These are phyloP conservation scores for Suhomyces bolitotheri DNA, from an alignment of 1,139 yeast genomes.

Conservation along the genomic window DNA sequence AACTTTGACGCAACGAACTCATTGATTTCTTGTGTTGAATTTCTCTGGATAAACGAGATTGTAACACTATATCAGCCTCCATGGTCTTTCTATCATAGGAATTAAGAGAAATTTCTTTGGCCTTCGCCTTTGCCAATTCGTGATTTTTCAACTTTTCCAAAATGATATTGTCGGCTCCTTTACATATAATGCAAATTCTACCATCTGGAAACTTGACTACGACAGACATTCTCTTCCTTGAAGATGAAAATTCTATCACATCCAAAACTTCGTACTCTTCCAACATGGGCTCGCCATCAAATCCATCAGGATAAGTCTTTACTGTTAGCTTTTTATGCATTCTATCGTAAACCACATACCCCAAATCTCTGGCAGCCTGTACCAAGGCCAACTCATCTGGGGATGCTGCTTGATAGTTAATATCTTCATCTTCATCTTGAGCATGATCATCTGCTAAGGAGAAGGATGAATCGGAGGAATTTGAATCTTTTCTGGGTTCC, in stretches of 20 bases:
- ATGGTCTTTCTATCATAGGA: conserved; percentile 66
- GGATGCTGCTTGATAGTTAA: conserved; percentile 87
- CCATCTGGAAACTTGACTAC: conserved; percentile 77
- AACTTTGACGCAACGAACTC: conserved; percentile 32
- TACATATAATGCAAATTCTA: conserved; percentile 77
- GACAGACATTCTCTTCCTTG: conserved; percentile 94
- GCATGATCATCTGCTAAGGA: conserved; percentile 16
- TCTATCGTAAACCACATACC: conserved; percentile 75
- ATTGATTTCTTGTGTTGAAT: conserved; percentile 29
- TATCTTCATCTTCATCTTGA: conserved; percentile 42
- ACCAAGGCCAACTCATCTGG: conserved; percentile 96
- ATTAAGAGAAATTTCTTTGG: conserved; percentile 59
- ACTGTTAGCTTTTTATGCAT: conserved; percentile 59
- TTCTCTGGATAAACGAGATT: conserved; percentile 44
- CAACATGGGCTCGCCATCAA: conserved; percentile 58
- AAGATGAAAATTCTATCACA: conserved; percentile 79
- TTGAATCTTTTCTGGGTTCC: not conserved
- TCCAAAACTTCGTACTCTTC: conserved; percentile 78
- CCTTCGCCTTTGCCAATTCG: conserved; percentile 60
- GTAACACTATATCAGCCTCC: conserved; percentile 79
- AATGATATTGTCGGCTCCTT: conserved; percentile 96
- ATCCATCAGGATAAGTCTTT: conserved; percentile 82
- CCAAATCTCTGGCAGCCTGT: conserved; percentile 92
- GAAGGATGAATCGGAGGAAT: conserved; percentile 7
- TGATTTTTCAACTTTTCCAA: conserved; percentile 66